phyloP scores from a whole-genome alignment of 2,329 filamentous ascomycete genomes.

The Diaporthe aspalathi region DNA sequence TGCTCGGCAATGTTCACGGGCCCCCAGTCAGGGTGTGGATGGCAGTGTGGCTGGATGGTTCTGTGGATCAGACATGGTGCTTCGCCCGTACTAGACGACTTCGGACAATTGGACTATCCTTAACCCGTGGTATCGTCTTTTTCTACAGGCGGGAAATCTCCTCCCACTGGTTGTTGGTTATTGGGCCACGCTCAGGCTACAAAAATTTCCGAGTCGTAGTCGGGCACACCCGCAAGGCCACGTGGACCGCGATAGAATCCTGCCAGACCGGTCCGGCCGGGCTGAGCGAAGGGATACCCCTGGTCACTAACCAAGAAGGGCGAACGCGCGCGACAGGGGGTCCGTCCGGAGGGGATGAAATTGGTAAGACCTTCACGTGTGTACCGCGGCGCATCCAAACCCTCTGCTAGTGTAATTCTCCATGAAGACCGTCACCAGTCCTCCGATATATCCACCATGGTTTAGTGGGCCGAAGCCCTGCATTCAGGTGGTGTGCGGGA shows the following conservation, averaged over 20 bases:
- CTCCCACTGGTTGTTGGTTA: background rate
- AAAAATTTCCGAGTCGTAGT: background rate
- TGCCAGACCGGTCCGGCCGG: background rate
- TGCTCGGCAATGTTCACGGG: too few species aligned
- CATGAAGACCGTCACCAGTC: background rate
- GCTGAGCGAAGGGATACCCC: background rate
- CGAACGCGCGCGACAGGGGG: background rate
- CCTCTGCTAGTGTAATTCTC: background rate
- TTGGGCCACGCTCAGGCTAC: background rate
- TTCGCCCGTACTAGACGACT: too few species aligned
- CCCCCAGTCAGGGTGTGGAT: too few species aligned
- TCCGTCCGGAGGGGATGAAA: background rate
- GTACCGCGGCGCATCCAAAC: background rate
- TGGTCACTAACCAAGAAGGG: background rate
- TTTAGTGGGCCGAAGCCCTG: background rate
- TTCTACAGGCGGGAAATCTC: background rate
- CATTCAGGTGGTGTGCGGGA: background rate
- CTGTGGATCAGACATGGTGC: too few species aligned
- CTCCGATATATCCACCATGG: background rate
- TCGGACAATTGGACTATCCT: too few species aligned
- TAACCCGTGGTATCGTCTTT: too few species aligned
- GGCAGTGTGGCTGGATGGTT: too few species aligned
- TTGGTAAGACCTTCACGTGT: background rate
- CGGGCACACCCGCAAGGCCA: slow-evolving; percentile 8
- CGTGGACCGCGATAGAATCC: background rate